Evolutionary conservation across 164 flowering plant genomes (phyloP).

Genomic region (Kalanchoe fedtschenkoi): DNA sequence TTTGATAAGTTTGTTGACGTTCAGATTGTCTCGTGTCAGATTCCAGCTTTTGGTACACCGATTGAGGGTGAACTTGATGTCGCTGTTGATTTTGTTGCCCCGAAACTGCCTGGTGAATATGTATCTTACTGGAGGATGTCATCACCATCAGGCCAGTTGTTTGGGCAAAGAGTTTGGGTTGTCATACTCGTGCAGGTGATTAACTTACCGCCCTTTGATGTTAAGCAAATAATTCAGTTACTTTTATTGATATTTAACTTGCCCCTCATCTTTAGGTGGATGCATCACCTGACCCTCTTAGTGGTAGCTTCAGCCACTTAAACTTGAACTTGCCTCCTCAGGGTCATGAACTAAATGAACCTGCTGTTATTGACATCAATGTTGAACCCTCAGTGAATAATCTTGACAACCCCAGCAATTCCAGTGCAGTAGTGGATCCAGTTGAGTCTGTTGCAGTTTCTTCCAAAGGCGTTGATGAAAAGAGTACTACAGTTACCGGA

Average conservation of each 20-base stretch:
- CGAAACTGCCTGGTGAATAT: slow-evolving; percentile 62
- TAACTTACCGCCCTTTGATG: not conserved
- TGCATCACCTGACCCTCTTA: slow-evolving; percentile 17
- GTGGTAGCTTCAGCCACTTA: slow-evolving; percentile 17
- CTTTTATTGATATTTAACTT: not conserved
- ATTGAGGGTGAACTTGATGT: slow-evolving; percentile 45
- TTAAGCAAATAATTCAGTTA: not conserved
- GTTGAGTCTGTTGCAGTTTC: slow-evolving; percentile 4
- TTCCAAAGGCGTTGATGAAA: not conserved
- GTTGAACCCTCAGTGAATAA: slow-evolving; percentile 19
- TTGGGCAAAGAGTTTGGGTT: slow-evolving; percentile 94
- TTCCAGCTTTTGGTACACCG: slow-evolving; percentile 38
- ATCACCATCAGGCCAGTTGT: slow-evolving; percentile 47
- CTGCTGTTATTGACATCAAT: slow-evolving; percentile 28
- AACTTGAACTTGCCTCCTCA: slow-evolving; percentile 61
- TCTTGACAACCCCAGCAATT: slow-evolving; percentile 1
- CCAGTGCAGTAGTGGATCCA: slow-evolving; percentile 3
- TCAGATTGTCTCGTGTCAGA: slow-evolving; percentile 22
- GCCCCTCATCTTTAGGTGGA: slow-evolving; percentile 41
- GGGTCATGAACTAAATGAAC: slow-evolving; percentile 11
- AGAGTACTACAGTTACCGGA: not conserved
- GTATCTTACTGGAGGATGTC: slow-evolving; percentile 85
- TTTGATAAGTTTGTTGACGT: not conserved
- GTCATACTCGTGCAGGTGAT: slow-evolving; percentile 64
- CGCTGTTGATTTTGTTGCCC: slow-evolving; percentile 74